Evolutionary conservation across 148 eudicot genomes (phyloP).

Genomic region (Diospyros kaki): DNA sequence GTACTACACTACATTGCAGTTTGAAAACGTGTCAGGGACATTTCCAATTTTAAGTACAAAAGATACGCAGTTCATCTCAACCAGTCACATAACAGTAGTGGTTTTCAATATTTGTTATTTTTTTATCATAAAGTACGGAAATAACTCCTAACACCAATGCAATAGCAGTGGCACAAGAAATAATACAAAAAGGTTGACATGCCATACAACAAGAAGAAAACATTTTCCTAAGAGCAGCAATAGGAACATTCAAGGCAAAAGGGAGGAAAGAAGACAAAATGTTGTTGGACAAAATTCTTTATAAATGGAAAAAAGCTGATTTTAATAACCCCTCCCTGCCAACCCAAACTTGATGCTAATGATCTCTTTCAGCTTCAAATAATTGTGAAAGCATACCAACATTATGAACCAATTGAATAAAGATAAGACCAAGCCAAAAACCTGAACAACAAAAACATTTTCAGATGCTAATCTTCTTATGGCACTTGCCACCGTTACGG

Average conservation of each 20-base stretch:
- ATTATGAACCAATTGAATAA: neutral
- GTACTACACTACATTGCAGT: too few species aligned
- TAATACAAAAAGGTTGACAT: neutral
- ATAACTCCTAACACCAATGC: neutral
- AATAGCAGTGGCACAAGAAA: neutral
- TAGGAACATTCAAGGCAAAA: neutral
- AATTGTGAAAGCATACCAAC: neutral
- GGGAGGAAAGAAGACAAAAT: too few species aligned
- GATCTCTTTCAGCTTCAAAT: neutral
- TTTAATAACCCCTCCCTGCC: too few species aligned
- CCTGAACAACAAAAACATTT: conserved; percentile 94
- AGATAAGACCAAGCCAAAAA: conserved; percentile 23
- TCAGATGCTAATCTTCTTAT: conserved; percentile 82
- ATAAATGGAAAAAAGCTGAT: neutral
- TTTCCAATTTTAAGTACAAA: neutral
- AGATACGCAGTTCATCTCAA: neutral
- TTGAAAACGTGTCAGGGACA: too few species aligned
- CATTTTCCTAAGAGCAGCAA: neutral
- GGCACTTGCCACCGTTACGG: conserved; percentile 81
- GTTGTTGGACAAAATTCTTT: neutral
- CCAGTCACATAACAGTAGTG: neutral
- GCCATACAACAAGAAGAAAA: neutral
- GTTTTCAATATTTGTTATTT: neutral
- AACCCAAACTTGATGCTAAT: too few species aligned
- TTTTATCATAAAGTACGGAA: neutral